Base-by-base conservation (phyloP, 75 land plant species). In the Cunninghamia lanceolata region DNA sequence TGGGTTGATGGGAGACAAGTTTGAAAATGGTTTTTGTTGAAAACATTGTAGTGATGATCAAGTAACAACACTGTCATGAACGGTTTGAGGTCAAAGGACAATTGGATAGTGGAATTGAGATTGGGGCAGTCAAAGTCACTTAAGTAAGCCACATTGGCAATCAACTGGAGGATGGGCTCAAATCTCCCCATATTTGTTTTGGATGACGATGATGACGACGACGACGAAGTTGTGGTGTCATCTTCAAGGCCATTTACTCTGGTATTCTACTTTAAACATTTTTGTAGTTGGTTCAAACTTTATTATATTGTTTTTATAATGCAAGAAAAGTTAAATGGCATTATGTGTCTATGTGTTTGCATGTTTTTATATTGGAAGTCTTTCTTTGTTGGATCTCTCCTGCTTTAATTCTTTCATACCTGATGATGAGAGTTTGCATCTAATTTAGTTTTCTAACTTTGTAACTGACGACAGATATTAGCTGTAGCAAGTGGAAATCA, bases 141-240 rank as follows among this genome's bases (percentile, higher is more conserved):
- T 52, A 46, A 47, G 32, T 16, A 32, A 83, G 63, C 84, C 28
- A 83, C 36, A 83, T 83, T 53, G 84, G 84, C 35, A 38, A 30
- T 59, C 53, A 35, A 30, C 6, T 8, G 25, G n/a, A 83, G 6
- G 17, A 32, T 52, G 84, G 84, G 84, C 84, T 9, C 56, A 25
- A 83, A 53, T 47, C 35, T 39, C 63, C 66, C 87, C 21, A 82
- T 86, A 59, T 30, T 66, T 35, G 70, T 86, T 35, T 19, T 79
- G 42, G 70, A 82, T 32, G 85, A 82, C 36, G 87, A 54, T 21
- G 87, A 86, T 56, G 87, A 86, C 1, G 85, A 82, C 19, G 87
- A 82, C 10, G 87, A 82, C n/a, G 87, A 82, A 42, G 73, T 86
- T 6, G 46, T 54, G 11, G 28, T 82, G 70, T 82, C 87, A 36